Conservation (phyloP, 148 eudicot genomes). For the Nepenthes gracilis region DNA sequence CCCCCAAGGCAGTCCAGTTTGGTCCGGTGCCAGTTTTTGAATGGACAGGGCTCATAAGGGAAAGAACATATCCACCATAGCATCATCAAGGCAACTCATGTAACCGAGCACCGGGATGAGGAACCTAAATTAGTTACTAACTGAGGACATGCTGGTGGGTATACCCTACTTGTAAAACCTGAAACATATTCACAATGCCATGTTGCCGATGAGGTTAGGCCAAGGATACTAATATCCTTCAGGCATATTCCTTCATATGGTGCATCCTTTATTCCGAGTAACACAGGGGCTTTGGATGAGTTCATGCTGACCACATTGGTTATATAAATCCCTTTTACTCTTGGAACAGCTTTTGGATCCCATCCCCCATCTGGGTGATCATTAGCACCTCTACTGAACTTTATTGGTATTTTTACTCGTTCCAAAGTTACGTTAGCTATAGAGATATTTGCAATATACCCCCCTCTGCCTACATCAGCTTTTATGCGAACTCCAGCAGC, state of each 20-base stretch:
- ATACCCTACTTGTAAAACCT: constrained; percentile 33
- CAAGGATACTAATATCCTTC: constrained; percentile 39
- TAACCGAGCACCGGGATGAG: constrained; percentile 15
- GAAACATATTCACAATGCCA: constrained; percentile 48
- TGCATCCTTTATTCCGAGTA: constrained; percentile 65
- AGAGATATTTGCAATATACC: constrained; percentile 62
- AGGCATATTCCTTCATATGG: constrained; percentile 51
- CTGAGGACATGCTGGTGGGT: constrained; percentile 32
- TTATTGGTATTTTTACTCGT: constrained; percentile 72
- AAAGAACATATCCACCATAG: no score
- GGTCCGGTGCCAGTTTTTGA: no score
- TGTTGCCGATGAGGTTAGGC: constrained; percentile 22
- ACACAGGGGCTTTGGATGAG: constrained; percentile 57
- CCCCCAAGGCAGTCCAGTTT: no score
- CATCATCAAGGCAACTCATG: no score
- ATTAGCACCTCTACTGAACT: constrained; percentile 88
- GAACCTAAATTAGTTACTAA: constrained; percentile 22
- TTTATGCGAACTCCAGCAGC: constrained; percentile 85
- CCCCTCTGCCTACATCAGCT: constrained; percentile 76
- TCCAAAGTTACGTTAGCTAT: constrained; percentile 56
- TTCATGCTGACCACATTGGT: constrained; percentile 53
- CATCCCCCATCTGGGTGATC: constrained; percentile 84
- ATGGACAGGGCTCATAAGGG: no score
- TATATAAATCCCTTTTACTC: constrained; percentile 44
- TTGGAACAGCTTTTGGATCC: constrained; percentile 72